A percentile compares a stretch with the other conserved stretches of the same genome.
Evolutionary conservation across 768 basidiomycete genomes (phyloP).

Genomic region (Boletus huronensis): DNA sequence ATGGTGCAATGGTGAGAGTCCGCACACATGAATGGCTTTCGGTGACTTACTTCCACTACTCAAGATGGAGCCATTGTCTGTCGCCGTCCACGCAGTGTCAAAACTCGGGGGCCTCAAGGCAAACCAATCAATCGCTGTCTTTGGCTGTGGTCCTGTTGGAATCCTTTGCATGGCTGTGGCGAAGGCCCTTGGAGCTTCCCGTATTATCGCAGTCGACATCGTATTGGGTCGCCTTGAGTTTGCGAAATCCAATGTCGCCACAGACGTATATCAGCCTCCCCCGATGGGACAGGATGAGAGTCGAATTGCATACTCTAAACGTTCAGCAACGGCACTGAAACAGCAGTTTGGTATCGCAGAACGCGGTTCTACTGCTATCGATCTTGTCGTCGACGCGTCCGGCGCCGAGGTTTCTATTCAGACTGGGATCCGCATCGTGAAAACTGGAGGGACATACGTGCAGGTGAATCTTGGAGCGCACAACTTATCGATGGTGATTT

Average conservation of each 20-base stretch:
- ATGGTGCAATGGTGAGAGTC: constrained; percentile 83
- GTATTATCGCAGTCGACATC: constrained; percentile 84
- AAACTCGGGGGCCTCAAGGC: constrained; percentile 70
- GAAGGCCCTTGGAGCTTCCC: constrained; percentile 83
- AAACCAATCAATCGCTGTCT: constrained; percentile 75
- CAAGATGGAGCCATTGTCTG: constrained; percentile 92
- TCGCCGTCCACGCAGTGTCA: constrained; percentile 84
- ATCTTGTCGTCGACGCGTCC: constrained; percentile 88
- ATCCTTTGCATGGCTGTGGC: constrained; percentile 95
- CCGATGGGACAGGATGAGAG: constrained; percentile 59
- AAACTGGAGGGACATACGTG: constrained; percentile 71
- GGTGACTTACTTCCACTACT: neutral
- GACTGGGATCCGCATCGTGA: constrained; percentile 73
- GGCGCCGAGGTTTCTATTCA: constrained; percentile 93
- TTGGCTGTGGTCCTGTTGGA: constrained; percentile 89
- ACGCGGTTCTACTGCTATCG: constrained; percentile 67
- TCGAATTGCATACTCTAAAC: constrained; percentile 64
- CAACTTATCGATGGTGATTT: neutral
- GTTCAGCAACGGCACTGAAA: constrained; percentile 68
- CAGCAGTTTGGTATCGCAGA: constrained; percentile 63
- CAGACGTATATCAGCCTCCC: constrained; percentile 67
- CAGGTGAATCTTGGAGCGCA: constrained; percentile 41
- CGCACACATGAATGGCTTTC: neutral
- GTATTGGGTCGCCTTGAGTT: constrained; percentile 75
- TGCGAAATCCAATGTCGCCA: constrained; percentile 80